Base-by-base conservation (phyloP, 192 early-diverging fungal species). In the Backusella westeae region DNA sequence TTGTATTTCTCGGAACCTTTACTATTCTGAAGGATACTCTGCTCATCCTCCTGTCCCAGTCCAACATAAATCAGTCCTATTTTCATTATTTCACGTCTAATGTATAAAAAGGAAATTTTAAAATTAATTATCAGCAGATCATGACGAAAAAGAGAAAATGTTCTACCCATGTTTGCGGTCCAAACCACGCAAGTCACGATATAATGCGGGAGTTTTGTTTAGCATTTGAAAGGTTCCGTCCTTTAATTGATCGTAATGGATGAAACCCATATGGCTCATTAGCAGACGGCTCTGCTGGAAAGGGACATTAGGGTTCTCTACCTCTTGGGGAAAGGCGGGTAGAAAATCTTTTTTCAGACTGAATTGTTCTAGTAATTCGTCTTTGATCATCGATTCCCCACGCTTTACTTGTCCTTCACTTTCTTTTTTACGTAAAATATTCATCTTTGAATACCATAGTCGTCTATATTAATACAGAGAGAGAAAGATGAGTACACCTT, bases 41-140 rank as follows among this genome's bases (percentile, higher is more conserved):
- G 81, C 70, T 98, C 98, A 67, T 94, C 93, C 81, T 97, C 95
- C 81, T 98, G 97, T 1, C 94, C 95, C 6, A 88, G 86, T 0
- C 89, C 95, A 38, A 99, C 95, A 85, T 99, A 99, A 4, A 99
- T 68, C 1, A 99, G 70, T 2, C 94, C 98, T 56, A 98, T 81
- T 72, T 99, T 98, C 77, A 96, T 87, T 0, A 91, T 93, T 80
- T 98, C 97, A 8, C 93, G 89, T n/a, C 93, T 89, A 81, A 1
- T 36, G 15, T 36, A 14, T 19, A 6, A 35, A 42, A 29, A 77
- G 34, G 41, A 66, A 39, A 32, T n/a, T 41, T 23, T 34, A 71
- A 53, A 81, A 46, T 71, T 67, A 32, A 39, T 67, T 29, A 80
- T 65, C 14, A 21, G 23, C 23, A 29, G 21, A 14, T 42, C 26